Base-by-base conservation (phyloP, 148 eudicot genomes). In the Amaranthus palmeri region DNA sequence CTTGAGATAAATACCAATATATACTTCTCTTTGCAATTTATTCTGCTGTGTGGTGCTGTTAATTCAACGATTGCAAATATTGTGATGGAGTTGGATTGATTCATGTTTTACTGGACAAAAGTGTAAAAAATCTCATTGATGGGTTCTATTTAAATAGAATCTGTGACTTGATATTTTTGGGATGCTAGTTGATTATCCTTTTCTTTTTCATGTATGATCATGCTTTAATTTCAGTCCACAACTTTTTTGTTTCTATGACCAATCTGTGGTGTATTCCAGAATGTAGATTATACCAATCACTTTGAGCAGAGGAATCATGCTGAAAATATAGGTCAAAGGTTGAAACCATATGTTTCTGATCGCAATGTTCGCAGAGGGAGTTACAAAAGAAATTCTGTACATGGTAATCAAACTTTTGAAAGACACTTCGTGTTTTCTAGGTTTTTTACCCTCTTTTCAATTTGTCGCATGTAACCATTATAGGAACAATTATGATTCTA, bases 331-430 rank as follows among this genome's bases (percentile, higher is more conserved):
- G 77, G 65, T 71, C 85, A 81, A 74, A 78, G 72, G 55, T 73
- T 62, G 48, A 89, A 78, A 74, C 14, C 70, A 25, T 65, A 53
- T 68, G 49, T 78, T 64, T 51, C 78, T 76, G 88, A 85, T 72
- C 85, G 65, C 43, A 84, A 80, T 84, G 80, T 65, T 78, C 87
- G 78, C 69, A 82, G 91, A 74, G 86, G 87, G 59, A 77, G 83
- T 61, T 80, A 76, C 78, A 57, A 64, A 72, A 85, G 86, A 62
- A 86, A 79, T 76, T 45, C 73, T 72, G 56, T 61, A 61, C 40
- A 83, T 83, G 88, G 92, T 83, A 85, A 81, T 53, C 67, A 56
- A 43, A 47, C 3, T 8, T 50, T 3, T 43, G 53, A 41, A 61
- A 43, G 46, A 51, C 11, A 8, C 5, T 11, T 61, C 54, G 4